Evolutionary conservation across 768 basidiomycete genomes (phyloP), one percentile per base, ranked within the genome.

Genomic region (Suillus brevipes): DNA sequence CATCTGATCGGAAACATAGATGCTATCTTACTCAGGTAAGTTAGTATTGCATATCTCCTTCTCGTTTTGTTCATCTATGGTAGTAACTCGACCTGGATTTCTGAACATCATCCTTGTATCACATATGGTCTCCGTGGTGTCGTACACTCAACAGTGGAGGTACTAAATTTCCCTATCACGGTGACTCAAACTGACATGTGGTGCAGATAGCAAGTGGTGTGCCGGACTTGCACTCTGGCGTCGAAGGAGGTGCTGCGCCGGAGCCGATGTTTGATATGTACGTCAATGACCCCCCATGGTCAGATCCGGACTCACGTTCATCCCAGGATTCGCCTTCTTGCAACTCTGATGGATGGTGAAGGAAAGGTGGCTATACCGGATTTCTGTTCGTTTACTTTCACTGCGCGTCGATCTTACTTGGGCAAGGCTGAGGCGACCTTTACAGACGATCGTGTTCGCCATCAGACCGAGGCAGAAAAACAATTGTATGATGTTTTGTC

Each of bases 41-140:
- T 45, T 25, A 28, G 70, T 40, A 55, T 7, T 6, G 9, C 50
- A 42, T 52, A 31, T 13, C 7, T 20, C 68, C 65, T 34, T 31
- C 18, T 20, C 18, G 9, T 18, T 12, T 20, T 42, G 16, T 59
- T 63, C 20, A 63, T 31, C 40, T 25, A 14, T 4, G n/a, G 34
- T 23, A 94, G 92, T 69, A 99, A 99, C 73, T 98, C 96, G 25
- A 96, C 94, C 12, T 99, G 97, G 96, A 94, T 99, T 68, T 90
- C 90, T 14, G 94, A 97, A 70, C 87, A 91, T 67, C 86, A 87
- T 7, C 96, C 97, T 0, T 98, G 96, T 71, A 89, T 99, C 60
- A 97, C 96, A 0, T 97, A 97, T 74, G 97, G 97, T 4, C 80
- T 98, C 63, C 85, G 97, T 55, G 97, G 97, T 0, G 97, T 99